Base-by-base conservation (phyloP, 169 alveolate species). In the Sarcocystis neurona region DNA sequence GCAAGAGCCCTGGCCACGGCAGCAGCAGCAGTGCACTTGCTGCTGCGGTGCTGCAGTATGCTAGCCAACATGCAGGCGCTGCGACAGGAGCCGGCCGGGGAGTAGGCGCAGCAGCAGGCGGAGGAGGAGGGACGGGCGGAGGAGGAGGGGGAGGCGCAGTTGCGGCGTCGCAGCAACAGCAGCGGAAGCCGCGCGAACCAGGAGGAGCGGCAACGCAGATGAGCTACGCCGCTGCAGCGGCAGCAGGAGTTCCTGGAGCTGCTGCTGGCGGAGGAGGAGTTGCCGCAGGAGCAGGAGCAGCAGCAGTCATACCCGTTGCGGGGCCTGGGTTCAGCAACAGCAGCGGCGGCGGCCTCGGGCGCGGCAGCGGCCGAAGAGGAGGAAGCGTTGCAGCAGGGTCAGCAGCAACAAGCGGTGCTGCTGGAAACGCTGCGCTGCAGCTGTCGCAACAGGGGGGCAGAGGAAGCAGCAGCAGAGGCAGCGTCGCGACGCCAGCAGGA, bases 201-300 rank as follows among this genome's bases (percentile, higher is more conserved):
- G n/a, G 75, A 63, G 34, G 70, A 34, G 39, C 8, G 70, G 32
- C 70, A 34, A 20, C 39, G n/a, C 8, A 34, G n/a, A 58, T n/a
- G n/a, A n/a, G n/a, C n/a, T n/a, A n/a, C 84, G 18, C 4, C 60
- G 4, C 23, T 43, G 15, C 84, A 75, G 53, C 84, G 44, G 84
- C 63, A 43, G 60, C 84, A 30, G 84, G 66, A 39, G 53, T 60
- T 34, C 79, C 37, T 70, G 79, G 50, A 8, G 84, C 84, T 43
- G 60, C 84, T 43, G 84, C 84, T 23, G 77, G 41, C 15, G 77
- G 41, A 23, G 77, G 41, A 63, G 77, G 41, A 63, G 32, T 10
- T 63, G 39, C 39, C 15, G 41, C 44, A n/a, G 20, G 63, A 23
- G 60, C 84, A 75, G 84, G 66, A 20, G 60, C 30, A 70, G 47